Evolutionary conservation across 164 flowering plant genomes (phyloP).

Genomic region (Cinnamomum micranthum): DNA sequence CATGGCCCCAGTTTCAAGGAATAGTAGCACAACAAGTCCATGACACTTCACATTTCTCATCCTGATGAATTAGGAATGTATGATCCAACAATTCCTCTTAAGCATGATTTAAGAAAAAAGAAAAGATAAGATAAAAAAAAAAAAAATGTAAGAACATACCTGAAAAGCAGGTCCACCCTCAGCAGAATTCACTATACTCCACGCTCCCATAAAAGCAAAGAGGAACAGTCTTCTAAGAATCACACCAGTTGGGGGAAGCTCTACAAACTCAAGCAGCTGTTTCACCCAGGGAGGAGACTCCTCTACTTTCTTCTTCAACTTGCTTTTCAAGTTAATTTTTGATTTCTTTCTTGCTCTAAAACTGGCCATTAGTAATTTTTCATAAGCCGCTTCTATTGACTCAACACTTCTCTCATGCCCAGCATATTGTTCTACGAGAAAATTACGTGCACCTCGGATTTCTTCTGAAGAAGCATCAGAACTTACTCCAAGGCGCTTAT

Average conservation of each 20-base stretch:
- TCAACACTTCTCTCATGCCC: conserved; percentile 90
- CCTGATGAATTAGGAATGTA: no score
- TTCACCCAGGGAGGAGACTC: conserved; percentile 97
- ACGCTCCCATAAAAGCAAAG: conserved; percentile 85
- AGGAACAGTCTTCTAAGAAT: conserved; percentile 82
- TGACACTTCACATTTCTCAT: no score
- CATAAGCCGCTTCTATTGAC: conserved; percentile 94
- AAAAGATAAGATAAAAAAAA: not conserved
- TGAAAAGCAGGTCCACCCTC: conserved; percentile 98
- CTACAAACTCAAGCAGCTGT: conserved; percentile 65
- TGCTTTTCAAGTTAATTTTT: conserved; percentile 84
- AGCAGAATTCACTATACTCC: conserved; percentile 93
- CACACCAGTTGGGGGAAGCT: conserved; percentile 67
- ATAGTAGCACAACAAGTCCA: no score
- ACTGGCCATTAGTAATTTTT: conserved; percentile 77
- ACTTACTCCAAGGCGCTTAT: conserved; percentile 76
- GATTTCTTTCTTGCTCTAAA: conserved; percentile 69
- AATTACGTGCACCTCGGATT: conserved; percentile 88
- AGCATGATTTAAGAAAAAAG: not conserved
- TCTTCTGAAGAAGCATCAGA: conserved; percentile 89
- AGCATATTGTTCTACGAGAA: conserved; percentile 75
- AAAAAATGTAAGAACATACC: conserved; percentile 40
- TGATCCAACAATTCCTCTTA: no score
- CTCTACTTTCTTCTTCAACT: conserved; percentile 78
- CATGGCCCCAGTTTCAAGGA: not conserved